Conservation (phyloP, 257 asterid species). For the Eucommia ulmoides region DNA sequence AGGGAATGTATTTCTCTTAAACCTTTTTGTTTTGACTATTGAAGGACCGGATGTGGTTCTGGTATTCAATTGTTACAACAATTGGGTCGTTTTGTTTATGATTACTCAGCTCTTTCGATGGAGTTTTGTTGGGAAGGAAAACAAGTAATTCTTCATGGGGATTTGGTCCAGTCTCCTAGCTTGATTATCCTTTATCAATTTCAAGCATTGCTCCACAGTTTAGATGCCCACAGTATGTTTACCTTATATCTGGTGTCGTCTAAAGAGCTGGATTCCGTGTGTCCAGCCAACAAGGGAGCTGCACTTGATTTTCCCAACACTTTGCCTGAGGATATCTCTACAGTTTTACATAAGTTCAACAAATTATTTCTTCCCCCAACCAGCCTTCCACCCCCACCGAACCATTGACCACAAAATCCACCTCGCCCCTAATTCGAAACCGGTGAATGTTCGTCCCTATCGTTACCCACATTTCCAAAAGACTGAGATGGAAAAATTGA, state of each 20-base stretch:
- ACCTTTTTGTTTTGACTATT: not conserved
- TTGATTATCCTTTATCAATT: not conserved
- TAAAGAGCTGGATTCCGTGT: not conserved
- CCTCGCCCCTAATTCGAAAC: not conserved
- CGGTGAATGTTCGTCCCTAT: constrained; percentile 1
- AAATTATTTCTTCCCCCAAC: not conserved
- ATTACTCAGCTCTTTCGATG: not conserved
- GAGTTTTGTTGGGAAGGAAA: not conserved
- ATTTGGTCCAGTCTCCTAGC: not conserved
- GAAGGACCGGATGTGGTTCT: not conserved
- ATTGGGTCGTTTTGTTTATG: not conserved
- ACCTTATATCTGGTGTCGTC: not conserved
- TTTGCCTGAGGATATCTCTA: too few relatives aligned
- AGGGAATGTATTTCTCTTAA: not conserved
- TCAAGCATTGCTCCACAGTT: not conserved
- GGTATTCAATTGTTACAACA: not conserved
- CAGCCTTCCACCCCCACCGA: not conserved
- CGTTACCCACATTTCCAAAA: constrained; percentile 1
- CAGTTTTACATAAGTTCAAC: too few relatives aligned
- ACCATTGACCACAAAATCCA: not conserved
- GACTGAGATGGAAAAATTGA: not conserved
- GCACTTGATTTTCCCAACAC: too few relatives aligned
- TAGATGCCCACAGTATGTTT: not conserved
- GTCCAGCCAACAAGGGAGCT: too few relatives aligned
- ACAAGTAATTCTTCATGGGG: not conserved